Evolutionary conservation across 2,329 filamentous ascomycete species (phyloP), one percentile per base, ranked within the genome.

Genomic region (Waltergamsia citrina): DNA sequence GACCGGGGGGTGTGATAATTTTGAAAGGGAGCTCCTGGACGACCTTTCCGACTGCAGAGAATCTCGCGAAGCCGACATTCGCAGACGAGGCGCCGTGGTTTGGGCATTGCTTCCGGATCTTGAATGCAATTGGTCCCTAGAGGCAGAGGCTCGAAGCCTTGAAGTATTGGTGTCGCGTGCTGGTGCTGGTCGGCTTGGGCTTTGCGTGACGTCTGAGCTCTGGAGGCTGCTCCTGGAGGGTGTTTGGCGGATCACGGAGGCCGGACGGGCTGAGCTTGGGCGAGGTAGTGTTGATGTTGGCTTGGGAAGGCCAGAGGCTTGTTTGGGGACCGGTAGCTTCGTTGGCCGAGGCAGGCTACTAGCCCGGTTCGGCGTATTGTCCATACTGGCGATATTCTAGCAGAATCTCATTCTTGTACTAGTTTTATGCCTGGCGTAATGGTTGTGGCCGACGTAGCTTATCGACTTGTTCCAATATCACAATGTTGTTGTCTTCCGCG

Each of bases 91-190:
- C 15, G 15, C 28, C 20, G 24, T 15, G 26, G 26, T 28, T 7
- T 15, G 7, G 25, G 25, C 12, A 15, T 15, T n/a, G 12, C 6
- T n/a, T 12, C 27, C 38, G 12, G 40, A 39, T 34, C 40, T 44
- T 28, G 42, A 43, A 5, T 50, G 51, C 23, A 65, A 49, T 39
- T 54, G 60, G 38, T 57, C 56, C 35, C 59, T 54, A 4, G 65
- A 64, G 29, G 57, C 34, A 12, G 59, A 47, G 20, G 57, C 39
- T 20, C 63, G 59, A 11, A 67, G 51, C 34, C 60, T 60, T 12
- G 63, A 59, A 5, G 26, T 28, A 17, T 15, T 15, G 6, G 24
- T 11, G 24, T 10, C 24, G 24, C 12, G 26, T 15, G 25, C 12
- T n/a, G 25, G 7, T 27, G 14, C 8, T 11, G 26, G 14, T n/a